Conservation (phyloP, 2,329 filamentous ascomycete species). For the Nemania serpens region DNA sequence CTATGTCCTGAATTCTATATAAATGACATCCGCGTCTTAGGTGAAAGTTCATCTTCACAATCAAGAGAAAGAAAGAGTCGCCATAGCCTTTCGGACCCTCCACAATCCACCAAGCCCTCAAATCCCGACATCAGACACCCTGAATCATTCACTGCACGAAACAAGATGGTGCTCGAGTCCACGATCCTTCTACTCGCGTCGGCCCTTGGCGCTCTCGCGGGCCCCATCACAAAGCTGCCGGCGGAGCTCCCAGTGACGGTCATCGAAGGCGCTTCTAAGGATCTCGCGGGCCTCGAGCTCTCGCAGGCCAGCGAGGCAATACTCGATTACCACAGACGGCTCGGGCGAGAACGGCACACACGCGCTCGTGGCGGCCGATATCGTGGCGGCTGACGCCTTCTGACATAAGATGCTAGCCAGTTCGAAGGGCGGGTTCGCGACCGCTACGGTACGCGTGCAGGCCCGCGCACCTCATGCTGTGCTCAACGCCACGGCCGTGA, state of each 20-base stretch:
- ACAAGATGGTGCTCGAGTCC: slow-evolving; percentile 17
- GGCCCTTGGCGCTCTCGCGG: slow-evolving; percentile 10
- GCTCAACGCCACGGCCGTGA: slow-evolving; percentile 21
- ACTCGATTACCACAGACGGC: slow-evolving; percentile 18
- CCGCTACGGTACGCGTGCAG: slow-evolving; percentile 16
- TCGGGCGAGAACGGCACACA: slow-evolving; percentile 18
- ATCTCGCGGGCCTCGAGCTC: slow-evolving; percentile 13
- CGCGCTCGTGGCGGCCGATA: slow-evolving; percentile 17
- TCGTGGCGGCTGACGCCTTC: slow-evolving; percentile 19
- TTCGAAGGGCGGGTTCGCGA: slow-evolving; percentile 18
- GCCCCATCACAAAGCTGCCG: slow-evolving; percentile 6
- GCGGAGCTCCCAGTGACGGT: slow-evolving; percentile 20
- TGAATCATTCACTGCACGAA: not conserved
- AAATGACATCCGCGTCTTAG: no score
- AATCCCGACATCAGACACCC: not conserved
- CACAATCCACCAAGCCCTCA: not conserved
- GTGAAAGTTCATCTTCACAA: no score
- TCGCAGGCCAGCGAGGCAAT: slow-evolving; percentile 18
- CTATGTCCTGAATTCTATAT: no score
- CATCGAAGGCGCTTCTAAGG: slow-evolving; percentile 21
- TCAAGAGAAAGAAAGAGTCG: no score
- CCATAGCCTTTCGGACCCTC: no score
- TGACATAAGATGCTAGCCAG: slow-evolving; percentile 12
- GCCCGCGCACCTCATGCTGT: slow-evolving; percentile 16
- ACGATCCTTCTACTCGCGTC: slow-evolving; percentile 13